Conservation (phyloP, 2,329 filamentous ascomycete species). For the Nectriaceae sp. region DNA sequence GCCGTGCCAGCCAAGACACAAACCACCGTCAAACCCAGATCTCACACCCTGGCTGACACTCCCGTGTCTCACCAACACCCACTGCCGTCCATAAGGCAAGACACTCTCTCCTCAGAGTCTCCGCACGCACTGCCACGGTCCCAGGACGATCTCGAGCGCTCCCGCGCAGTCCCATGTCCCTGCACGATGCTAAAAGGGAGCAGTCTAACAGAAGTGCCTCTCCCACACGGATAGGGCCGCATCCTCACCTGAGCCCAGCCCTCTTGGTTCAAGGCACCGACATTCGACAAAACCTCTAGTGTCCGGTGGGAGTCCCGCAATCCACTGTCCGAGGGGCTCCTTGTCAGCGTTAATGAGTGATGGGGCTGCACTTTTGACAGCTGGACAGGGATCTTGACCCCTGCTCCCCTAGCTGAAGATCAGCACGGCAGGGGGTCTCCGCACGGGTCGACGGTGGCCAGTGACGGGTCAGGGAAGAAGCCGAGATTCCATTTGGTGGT, state of each 20-base stretch:
- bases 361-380: constrained; percentile 22
- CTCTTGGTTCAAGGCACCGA: constrained; percentile 10
- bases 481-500: neutral
- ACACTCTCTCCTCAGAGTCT: constrained; percentile 5
- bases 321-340: constrained; percentile 11
- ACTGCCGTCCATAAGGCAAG: neutral
- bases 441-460: constrained; percentile 15
- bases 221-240: neutral
- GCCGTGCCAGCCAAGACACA: neutral
- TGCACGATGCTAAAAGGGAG: constrained; percentile 1
- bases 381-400: constrained; percentile 14
- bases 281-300: constrained; percentile 15
- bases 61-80: constrained; percentile 30
- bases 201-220: neutral
- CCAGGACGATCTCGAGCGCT: neutral
- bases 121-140: neutral
- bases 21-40: too few relatives aligned
- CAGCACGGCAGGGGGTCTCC: constrained; percentile 20
- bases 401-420: constrained; percentile 14
- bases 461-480: constrained; percentile 6
- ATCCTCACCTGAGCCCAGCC: constrained; percentile 27
- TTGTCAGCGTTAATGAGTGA: constrained; percentile 14
- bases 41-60: constrained; percentile 31
- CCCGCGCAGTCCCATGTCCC: neutral
- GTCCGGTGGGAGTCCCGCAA: constrained; percentile 23